Conservation (phyloP, 1,139 yeast genomes). For the Kodamaea ohmeri region DNA sequence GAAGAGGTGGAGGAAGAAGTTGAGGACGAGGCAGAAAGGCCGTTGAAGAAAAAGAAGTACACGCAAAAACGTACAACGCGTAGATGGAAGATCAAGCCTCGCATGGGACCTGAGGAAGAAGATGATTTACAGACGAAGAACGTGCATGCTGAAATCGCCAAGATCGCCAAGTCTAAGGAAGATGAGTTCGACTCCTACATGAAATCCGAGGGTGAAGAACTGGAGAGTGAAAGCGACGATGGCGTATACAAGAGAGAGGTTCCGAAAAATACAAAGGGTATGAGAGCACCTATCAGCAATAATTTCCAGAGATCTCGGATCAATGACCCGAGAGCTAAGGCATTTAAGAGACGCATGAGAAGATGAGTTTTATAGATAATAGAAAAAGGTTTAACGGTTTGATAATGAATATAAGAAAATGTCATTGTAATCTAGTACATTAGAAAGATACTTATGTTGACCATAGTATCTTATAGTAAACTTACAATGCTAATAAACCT, state of each 20-base stretch:
- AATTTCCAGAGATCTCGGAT: constrained; percentile 45
- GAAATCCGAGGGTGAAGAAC: constrained; percentile 19
- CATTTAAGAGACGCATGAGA: constrained; percentile 28
- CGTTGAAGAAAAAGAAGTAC: constrained; percentile 26
- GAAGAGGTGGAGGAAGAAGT: constrained; percentile 19
- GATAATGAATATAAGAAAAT: no score
- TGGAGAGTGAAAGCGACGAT: constrained; percentile 24
- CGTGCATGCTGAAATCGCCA: constrained; percentile 40
- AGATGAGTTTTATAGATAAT: no score
- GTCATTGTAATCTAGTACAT: no score
- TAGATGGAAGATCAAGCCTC: constrained; percentile 55
- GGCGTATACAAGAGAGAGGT: constrained; percentile 14
- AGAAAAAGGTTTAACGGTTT: background rate
- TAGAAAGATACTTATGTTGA: no score
- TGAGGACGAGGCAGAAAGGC: constrained; percentile 14
- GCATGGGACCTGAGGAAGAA: constrained; percentile 22
- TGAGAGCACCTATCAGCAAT: constrained; percentile 34
- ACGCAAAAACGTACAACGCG: constrained; percentile 65
- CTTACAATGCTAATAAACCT: no score
- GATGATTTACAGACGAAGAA: constrained; percentile 34
- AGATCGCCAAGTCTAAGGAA: constrained; percentile 26
- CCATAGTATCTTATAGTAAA: no score
- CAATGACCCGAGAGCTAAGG: constrained; percentile 36
- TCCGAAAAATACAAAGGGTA: constrained; percentile 20
- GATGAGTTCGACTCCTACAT: constrained; percentile 23